Percentiles rank a stretch among this genome's conserved stretches.
phyloP scores from a whole-genome alignment of 129 eudicot species.

The Apium graveolens region DNA sequence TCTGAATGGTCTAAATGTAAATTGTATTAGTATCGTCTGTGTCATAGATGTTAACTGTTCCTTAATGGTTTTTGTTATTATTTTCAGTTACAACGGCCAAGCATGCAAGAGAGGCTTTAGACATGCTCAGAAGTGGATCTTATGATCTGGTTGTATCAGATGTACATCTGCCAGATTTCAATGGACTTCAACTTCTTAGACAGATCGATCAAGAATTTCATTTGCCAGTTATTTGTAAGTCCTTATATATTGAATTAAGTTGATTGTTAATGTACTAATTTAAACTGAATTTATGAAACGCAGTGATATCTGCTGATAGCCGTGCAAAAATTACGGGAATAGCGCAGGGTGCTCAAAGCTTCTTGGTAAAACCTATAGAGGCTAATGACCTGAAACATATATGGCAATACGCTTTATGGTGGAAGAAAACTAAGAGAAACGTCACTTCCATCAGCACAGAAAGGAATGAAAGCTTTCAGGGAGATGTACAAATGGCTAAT shows the following conservation, averaged over 20 bases:
- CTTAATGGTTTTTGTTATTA: not conserved
- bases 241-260: not conserved
- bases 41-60: too few species aligned
- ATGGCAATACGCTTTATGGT: conserved; percentile 22
- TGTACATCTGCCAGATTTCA: conserved; percentile 44
- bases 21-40: too few species aligned
- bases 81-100: conserved; percentile 27
- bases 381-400: conserved; percentile 19
- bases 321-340: conserved; percentile 19
- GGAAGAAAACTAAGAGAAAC: conserved; percentile 19
- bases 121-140: conserved; percentile 14
- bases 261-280: not conserved
- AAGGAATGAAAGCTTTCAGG: not conserved
- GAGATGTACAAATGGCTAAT: too few species aligned
- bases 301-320: conserved; percentile 42
- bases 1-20: too few species aligned
- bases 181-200: conserved; percentile 32
- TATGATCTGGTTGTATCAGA: conserved; percentile 38
- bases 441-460: not conserved
- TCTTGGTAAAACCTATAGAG: conserved; percentile 26
- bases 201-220: conserved; percentile 25
- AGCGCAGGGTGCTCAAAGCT: conserved; percentile 26
- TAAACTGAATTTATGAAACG: not conserved
- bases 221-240: conserved; percentile 39
- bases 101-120: conserved; percentile 31